Evolutionary conservation across 768 basidiomycete genomes (phyloP).

Genomic region (Macrolepiota dolichaula): DNA sequence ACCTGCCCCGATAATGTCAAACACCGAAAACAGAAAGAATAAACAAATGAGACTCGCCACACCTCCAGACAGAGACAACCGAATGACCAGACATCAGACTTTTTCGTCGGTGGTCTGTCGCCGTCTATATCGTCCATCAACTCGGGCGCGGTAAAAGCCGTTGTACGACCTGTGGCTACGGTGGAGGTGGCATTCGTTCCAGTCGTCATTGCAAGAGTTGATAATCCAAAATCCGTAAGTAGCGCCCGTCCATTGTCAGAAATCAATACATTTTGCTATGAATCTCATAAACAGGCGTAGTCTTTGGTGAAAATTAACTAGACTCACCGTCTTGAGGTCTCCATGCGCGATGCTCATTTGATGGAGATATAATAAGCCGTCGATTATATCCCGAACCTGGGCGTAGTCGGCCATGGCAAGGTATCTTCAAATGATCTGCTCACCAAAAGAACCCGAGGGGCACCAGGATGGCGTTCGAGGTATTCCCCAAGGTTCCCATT

Average conservation of each 20-base stretch:
- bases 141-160: background rate
- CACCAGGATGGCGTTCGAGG: conserved; percentile 8
- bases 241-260: conserved; percentile 13
- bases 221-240: background rate
- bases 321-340: background rate
- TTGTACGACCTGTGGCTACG: background rate
- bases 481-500: conserved; percentile 18
- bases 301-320: too few relatives aligned
- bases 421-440: background rate
- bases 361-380: conserved; percentile 1
- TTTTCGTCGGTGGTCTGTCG: background rate
- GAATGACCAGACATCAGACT: background rate
- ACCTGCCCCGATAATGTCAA: too few relatives aligned
- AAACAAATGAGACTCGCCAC: too few relatives aligned
- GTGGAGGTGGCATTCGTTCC: too few relatives aligned
- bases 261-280: background rate
- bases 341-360: background rate
- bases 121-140: background rate
- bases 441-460: conserved; percentile 16
- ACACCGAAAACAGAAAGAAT: too few relatives aligned
- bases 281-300: background rate
- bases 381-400: background rate
- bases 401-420: background rate
- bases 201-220: background rate
- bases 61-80: background rate